Evolutionary conservation across 2,329 filamentous ascomycete genomes (phyloP).

Genomic region (Hysterium pulicare): DNA sequence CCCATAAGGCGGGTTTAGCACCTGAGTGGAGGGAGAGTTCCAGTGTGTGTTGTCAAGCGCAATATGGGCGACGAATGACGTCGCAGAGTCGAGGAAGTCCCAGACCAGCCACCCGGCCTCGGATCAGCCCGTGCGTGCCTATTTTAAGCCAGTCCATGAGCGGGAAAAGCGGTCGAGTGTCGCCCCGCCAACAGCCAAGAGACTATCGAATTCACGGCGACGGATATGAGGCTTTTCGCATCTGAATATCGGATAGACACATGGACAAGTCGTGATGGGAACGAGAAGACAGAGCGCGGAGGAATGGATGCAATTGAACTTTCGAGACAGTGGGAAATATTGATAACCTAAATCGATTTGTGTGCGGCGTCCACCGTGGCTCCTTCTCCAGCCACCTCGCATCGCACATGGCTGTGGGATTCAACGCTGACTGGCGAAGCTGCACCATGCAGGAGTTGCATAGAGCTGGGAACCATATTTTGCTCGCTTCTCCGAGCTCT

Average conservation of each 20-base stretch:
- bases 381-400: not conserved
- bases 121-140: not conserved
- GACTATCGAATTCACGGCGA: too few species aligned
- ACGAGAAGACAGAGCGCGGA: too few species aligned
- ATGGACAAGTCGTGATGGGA: too few species aligned
- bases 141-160: too few species aligned
- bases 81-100: not conserved
- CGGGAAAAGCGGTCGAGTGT: not conserved
- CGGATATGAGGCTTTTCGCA: too few species aligned
- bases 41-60: slow-evolving; percentile 3
- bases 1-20: not conserved
- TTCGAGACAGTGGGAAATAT: too few species aligned
- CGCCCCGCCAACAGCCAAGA: not conserved
- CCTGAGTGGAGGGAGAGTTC: not conserved
- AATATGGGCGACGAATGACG: not conserved
- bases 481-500: too few species aligned
- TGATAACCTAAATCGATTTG: too few species aligned
- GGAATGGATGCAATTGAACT: not conserved
- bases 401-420: not conserved
- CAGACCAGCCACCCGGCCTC: not conserved
- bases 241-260: too few species aligned
- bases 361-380: not conserved
- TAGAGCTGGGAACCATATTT: too few species aligned
- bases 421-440: not conserved
- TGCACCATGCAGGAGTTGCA: slow-evolving; percentile 2